These are phyloP conservation scores for Phytopythium aichiense DNA, from an alignment of 352 stramenopile species.

Conservation along the genomic window DNA sequence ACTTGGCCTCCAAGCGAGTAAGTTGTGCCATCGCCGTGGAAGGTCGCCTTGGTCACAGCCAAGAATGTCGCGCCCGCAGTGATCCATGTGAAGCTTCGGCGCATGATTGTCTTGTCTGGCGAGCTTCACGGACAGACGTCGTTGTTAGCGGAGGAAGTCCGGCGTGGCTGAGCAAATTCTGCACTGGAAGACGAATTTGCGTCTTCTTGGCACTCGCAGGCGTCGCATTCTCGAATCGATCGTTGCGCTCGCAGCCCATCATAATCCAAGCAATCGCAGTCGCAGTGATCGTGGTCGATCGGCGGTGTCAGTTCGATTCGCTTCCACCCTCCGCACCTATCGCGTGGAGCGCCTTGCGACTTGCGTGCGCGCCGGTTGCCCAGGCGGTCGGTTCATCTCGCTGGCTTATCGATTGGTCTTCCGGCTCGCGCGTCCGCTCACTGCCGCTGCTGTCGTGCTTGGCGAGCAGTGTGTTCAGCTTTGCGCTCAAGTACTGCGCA, in stretches of 20 bases:
- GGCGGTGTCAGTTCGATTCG: not conserved
- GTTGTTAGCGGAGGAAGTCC: not conserved
- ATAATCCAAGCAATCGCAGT: not conserved
- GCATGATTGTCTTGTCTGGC: not conserved
- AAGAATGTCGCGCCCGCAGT: not conserved
- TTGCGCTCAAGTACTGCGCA: constrained; percentile 1
- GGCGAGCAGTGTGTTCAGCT: not conserved
- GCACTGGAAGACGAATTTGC: not conserved
- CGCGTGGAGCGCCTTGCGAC: not conserved
- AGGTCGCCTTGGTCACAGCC: not conserved
- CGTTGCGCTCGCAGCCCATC: not conserved
- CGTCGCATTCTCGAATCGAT: not conserved
- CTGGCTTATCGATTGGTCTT: not conserved
- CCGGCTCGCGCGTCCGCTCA: not conserved
- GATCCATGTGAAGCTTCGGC: not conserved
- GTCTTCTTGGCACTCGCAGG: not conserved
- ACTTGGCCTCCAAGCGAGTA: constrained; percentile 27
- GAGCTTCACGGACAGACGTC: not conserved
- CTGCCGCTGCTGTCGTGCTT: not conserved
- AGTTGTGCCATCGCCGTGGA: constrained; percentile 16
- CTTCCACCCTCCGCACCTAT: not conserved
- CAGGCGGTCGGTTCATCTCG: not conserved
- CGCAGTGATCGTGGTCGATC: not conserved
- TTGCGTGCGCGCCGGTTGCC: constrained; percentile 1
- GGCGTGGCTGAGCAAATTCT: not conserved